Conservation (phyloP, 1,139 yeast species). For the Saccharomyces hybrid region DNA sequence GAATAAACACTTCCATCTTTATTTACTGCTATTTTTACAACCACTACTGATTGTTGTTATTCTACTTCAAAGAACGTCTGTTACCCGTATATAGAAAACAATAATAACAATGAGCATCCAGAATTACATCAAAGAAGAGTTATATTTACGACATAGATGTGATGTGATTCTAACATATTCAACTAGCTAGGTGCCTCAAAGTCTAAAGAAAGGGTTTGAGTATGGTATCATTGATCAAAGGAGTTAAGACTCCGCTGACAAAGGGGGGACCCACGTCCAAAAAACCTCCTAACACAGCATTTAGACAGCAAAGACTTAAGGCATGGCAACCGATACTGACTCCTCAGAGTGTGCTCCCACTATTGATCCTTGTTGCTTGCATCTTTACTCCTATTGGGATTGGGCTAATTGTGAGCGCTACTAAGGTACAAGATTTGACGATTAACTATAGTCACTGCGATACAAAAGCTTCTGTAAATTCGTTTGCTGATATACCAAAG, state of each 20-base stretch:
- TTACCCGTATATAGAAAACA: not conserved
- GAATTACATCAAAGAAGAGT: not conserved
- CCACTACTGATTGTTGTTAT: not conserved
- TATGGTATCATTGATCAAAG: not conserved
- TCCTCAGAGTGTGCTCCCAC: conserved; percentile 65
- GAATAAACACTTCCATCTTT: not conserved
- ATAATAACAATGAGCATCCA: not conserved
- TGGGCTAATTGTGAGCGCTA: conserved; percentile 53
- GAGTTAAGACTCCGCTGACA: not conserved
- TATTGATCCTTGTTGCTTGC: conserved; percentile 52
- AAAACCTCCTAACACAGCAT: conserved; percentile 60
- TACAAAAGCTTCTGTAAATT: conserved; percentile 33
- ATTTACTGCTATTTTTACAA: not conserved
- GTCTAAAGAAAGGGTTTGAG: not conserved
- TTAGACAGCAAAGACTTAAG: conserved; percentile 66
- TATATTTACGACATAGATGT: not conserved
- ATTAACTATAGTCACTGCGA: conserved; percentile 57
- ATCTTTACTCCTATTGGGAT: conserved; percentile 71
- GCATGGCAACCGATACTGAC: conserved; percentile 82
- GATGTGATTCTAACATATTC: not conserved
- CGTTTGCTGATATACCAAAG: conserved; percentile 42
- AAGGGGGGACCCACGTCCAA: conserved; percentile 38
- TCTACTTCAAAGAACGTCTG: not conserved
- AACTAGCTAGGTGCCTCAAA: not conserved
- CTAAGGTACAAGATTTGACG: conserved; percentile 51